Percentiles rank a stretch among this genome's conserved stretches.
phyloP scores from a whole-genome alignment of 805 yeast species.

The Kuraishia capsulata region DNA sequence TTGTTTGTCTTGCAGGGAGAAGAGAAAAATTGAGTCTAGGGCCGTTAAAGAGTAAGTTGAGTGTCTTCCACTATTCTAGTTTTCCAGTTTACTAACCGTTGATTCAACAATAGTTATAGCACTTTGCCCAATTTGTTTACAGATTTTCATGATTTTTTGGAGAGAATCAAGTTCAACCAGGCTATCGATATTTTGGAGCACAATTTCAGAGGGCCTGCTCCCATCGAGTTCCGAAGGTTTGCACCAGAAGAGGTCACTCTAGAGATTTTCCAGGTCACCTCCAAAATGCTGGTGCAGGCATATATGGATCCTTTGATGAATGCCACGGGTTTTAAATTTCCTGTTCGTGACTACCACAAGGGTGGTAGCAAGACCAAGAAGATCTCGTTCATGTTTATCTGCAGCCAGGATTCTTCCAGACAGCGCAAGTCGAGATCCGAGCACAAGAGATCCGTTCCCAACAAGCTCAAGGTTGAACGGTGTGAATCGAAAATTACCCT shows the following conservation, averaged over 20 bases:
- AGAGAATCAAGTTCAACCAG: slow-evolving; percentile 24
- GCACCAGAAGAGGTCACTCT: slow-evolving; percentile 19
- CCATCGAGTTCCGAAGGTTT: slow-evolving; percentile 23
- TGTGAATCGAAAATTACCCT: slow-evolving; percentile 31
- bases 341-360: slow-evolving; percentile 35
- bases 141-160: slow-evolving; percentile 22
- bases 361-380: slow-evolving; percentile 30
- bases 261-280: slow-evolving; percentile 22
- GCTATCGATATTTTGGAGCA: slow-evolving; percentile 25
- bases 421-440: slow-evolving; percentile 33
- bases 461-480: slow-evolving; percentile 29
- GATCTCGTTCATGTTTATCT: slow-evolving; percentile 33
- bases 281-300: slow-evolving; percentile 23
- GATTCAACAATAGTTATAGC: neutral
- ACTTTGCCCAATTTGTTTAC: slow-evolving; percentile 24
- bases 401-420: slow-evolving; percentile 32
- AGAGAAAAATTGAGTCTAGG: slow-evolving; percentile 23
- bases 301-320: slow-evolving; percentile 31
- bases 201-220: slow-evolving; percentile 22
- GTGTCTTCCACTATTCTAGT: slow-evolving; percentile 6
- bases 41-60: slow-evolving; percentile 6
- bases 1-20: slow-evolving; percentile 28
- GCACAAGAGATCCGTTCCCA: slow-evolving; percentile 25
- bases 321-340: slow-evolving; percentile 31
- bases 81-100: neutral